Evolutionary conservation across 2,329 filamentous ascomycete genomes (phyloP).

Genomic region (Alternaria conjuncta): DNA sequence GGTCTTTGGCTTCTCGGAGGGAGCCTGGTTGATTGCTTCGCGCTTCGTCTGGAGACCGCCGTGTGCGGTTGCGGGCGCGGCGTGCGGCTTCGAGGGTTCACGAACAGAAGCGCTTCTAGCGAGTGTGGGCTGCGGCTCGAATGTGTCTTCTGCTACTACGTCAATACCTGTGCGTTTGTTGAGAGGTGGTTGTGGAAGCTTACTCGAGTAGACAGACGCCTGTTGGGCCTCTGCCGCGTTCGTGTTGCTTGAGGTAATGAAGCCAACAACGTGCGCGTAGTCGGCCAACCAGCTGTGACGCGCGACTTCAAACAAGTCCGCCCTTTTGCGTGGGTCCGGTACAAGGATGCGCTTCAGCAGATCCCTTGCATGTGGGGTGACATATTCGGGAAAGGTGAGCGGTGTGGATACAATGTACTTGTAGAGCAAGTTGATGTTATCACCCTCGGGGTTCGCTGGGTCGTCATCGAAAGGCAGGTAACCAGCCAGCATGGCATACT

Average conservation of each 20-base stretch:
- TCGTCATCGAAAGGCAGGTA: slow-evolving; percentile 98
- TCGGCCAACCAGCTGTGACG: slow-evolving; percentile 98
- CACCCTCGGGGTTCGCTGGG: slow-evolving; percentile 95
- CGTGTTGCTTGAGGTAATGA: slow-evolving; percentile 95
- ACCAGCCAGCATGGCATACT: slow-evolving; percentile 99
- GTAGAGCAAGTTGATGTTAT: slow-evolving; percentile 98
- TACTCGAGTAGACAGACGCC: slow-evolving; percentile 70
- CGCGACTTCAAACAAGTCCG: slow-evolving; percentile 95
- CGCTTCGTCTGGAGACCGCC: slow-evolving; percentile 74
- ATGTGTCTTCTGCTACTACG: slow-evolving; percentile 54
- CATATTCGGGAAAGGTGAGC: slow-evolving; percentile 97
- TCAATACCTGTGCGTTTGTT: slow-evolving; percentile 5
- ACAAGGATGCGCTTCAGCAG: slow-evolving; percentile 91
- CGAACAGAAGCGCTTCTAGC: slow-evolving; percentile 91
- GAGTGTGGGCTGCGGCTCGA: slow-evolving; percentile 68
- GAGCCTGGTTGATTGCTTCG: slow-evolving; percentile 74
- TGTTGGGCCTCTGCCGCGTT: slow-evolving; percentile 84
- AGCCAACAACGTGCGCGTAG: slow-evolving; percentile 93
- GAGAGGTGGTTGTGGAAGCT: slow-evolving; percentile 22
- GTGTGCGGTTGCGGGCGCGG: slow-evolving; percentile 52
- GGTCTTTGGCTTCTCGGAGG: slow-evolving; percentile 68
- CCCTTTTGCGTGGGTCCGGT: slow-evolving; percentile 90
- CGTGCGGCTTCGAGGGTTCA: slow-evolving; percentile 75
- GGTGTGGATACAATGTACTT: slow-evolving; percentile 99
- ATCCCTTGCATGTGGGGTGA: slow-evolving; percentile 94